A percentile compares a stretch with the other conserved stretches of the same genome.
Conservation (phyloP, 768 basidiomycete species). For the Naematelia encephala region DNA sequence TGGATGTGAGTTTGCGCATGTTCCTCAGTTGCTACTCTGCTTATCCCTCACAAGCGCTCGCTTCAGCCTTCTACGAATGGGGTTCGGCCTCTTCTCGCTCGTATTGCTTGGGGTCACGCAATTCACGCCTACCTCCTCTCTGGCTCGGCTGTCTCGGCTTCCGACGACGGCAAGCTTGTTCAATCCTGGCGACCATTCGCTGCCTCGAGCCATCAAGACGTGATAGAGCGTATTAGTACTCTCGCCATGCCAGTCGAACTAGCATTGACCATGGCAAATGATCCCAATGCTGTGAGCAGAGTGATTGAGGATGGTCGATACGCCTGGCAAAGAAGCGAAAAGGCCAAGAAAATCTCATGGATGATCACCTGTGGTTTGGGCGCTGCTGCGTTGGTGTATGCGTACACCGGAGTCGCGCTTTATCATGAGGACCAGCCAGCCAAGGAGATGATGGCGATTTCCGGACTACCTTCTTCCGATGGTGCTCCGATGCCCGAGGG, state of each 20-base stretch:
- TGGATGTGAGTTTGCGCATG: conserved; percentile 37
- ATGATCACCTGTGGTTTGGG: conserved; percentile 28
- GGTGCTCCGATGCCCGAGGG: conserved; percentile 14
- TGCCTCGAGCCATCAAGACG: conserved; percentile 12
- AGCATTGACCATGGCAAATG: conserved; percentile 27
- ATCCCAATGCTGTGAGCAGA: conserved; percentile 5
- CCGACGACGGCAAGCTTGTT: conserved; percentile 18
- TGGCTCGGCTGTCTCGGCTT: conserved; percentile 19
- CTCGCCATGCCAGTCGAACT: conserved; percentile 36
- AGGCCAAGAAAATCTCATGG: conserved; percentile 31
- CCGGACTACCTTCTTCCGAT: conserved; percentile 31
- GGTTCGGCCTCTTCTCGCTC: conserved; percentile 26
- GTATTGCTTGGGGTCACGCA: conserved; percentile 46
- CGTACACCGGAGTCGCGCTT: conserved; percentile 34
- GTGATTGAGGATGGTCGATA: conserved; percentile 10
- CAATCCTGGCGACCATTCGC: conserved; percentile 30
- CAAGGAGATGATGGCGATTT: conserved; percentile 19
- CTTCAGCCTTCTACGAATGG: conserved; percentile 28
- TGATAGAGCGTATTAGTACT: conserved; percentile 26
- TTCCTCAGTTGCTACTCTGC: background rate
- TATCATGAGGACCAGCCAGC: conserved; percentile 34
- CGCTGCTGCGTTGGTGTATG: conserved; percentile 34
- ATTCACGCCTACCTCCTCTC: conserved; percentile 42
- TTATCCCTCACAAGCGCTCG: conserved; percentile 21
- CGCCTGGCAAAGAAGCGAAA: conserved; percentile 32